A percentile compares a stretch with the other conserved stretches of the same genome.
Evolutionary conservation across 208 protist genomes (phyloP).

Genomic region (Tritrichomonas foetus): DNA sequence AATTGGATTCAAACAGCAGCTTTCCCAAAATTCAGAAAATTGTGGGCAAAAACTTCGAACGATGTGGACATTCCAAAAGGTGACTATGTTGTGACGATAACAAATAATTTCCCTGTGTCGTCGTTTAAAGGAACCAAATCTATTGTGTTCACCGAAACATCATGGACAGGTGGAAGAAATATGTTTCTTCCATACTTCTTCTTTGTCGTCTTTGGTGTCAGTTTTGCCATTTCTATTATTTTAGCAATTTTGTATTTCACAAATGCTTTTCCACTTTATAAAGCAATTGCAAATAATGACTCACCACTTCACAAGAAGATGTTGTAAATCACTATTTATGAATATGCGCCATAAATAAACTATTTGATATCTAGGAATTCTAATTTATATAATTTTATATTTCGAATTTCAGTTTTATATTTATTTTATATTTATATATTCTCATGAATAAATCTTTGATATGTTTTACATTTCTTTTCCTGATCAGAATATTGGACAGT

Average conservation of each 20-base stretch:
- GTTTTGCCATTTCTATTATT: background rate
- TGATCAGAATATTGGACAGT: too few relatives aligned
- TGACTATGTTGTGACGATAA: background rate
- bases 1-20: conserved; percentile 22
- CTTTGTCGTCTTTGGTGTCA: background rate
- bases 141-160: background rate
- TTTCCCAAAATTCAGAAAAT: background rate
- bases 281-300: background rate
- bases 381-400: too few relatives aligned
- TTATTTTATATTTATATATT: too few relatives aligned
- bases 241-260: background rate
- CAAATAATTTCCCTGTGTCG: background rate
- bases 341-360: too few relatives aligned
- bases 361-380: too few relatives aligned
- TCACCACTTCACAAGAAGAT: too few relatives aligned
- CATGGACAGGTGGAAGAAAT: background rate
- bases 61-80: background rate
- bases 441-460: too few relatives aligned
- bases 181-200: background rate
- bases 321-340: too few relatives aligned
- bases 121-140: background rate
- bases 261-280: background rate
- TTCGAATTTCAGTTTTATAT: too few relatives aligned
- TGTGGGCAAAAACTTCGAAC: background rate
- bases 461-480: too few relatives aligned